phyloP scores from a whole-genome alignment of 202 grass and related monocot species.

The Panicum hallii region DNA sequence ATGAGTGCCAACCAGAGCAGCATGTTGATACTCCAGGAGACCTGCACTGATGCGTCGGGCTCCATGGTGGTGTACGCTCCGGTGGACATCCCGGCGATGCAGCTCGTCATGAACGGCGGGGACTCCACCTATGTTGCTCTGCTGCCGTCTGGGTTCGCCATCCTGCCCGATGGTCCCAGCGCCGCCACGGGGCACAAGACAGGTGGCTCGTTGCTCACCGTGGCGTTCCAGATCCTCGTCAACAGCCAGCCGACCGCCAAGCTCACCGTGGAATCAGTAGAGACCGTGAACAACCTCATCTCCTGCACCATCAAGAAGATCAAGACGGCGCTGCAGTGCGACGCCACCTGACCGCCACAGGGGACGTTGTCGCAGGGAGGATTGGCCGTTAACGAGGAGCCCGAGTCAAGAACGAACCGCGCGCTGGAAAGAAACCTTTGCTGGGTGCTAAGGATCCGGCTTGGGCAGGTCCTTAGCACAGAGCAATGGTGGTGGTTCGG shows the following conservation, averaged over 20 bases:
- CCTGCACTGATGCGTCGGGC: slow-evolving; percentile 83
- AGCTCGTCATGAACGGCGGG: slow-evolving; percentile 91
- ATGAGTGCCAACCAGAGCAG: slow-evolving; percentile 84
- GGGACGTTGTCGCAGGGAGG: slow-evolving; percentile 9
- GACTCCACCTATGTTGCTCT: slow-evolving; percentile 92
- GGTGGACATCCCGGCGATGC: slow-evolving; percentile 93
- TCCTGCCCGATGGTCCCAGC: slow-evolving; percentile 69
- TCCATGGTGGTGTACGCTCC: slow-evolving; percentile 97
- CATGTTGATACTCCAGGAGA: slow-evolving; percentile 98
- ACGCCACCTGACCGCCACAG: slow-evolving; percentile 42
- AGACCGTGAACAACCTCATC: slow-evolving; percentile 90
- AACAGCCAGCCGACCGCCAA: slow-evolving; percentile 96
- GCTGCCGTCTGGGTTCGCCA: slow-evolving; percentile 90
- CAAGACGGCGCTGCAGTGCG: slow-evolving; percentile 73
- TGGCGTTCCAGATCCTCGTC: slow-evolving; percentile 96
- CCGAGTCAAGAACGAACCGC: slow-evolving; percentile 99
- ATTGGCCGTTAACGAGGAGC: slow-evolving; percentile 22
- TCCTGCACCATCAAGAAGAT: slow-evolving; percentile 99
- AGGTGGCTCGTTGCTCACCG: slow-evolving; percentile 69
- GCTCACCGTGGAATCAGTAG: slow-evolving; percentile 87
- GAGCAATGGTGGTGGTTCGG: slow-evolving; percentile 99
- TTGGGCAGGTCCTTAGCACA: slow-evolving; percentile 56
- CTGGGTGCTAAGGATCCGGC: slow-evolving; percentile 77
- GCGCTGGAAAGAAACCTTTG: slow-evolving; percentile 73
- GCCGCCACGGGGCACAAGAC: slow-evolving; percentile 30